Percentiles rank a stretch among this genome's conserved stretches.
These are phyloP conservation scores for Vararia minispora DNA, from an alignment of 768 basidiomycete species.

Conservation along the genomic window DNA sequence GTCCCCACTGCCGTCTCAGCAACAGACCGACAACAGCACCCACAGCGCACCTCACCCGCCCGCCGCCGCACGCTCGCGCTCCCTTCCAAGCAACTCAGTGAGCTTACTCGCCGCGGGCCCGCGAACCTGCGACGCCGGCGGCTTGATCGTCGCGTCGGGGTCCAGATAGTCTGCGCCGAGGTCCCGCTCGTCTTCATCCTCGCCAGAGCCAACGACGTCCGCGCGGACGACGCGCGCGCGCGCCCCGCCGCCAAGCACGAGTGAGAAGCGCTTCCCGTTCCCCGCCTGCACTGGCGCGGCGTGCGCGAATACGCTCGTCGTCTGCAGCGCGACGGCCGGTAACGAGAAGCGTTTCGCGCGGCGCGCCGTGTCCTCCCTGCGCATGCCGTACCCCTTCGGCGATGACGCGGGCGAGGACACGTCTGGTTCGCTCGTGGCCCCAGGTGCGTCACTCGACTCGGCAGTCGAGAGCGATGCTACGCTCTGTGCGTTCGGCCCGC, in stretches of 20 bases:
- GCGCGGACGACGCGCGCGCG: too few species aligned
- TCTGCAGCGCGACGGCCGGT: slow-evolving; percentile 68
- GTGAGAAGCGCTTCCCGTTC: slow-evolving; percentile 43
- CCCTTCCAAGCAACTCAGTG: too few species aligned
- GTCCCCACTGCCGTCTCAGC: too few species aligned
- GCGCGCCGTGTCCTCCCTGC: slow-evolving; percentile 51
- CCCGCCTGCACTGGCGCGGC: slow-evolving; percentile 27
- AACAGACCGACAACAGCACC: too few species aligned
- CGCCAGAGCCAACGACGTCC: too few species aligned
- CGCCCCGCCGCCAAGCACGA: slow-evolving; percentile 40
- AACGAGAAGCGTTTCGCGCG: slow-evolving; percentile 62
- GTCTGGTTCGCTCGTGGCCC: slow-evolving; percentile 6
- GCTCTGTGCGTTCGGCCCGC: slow-evolving; percentile 13
- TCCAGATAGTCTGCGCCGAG: too few species aligned
- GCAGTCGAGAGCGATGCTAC: not conserved
- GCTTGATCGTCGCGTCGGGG: too few species aligned
- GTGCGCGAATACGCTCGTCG: slow-evolving; percentile 56
- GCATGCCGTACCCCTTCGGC: slow-evolving; percentile 14
- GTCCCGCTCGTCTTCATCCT: too few species aligned
- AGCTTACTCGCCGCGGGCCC: too few species aligned
- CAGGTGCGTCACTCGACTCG: slow-evolving; percentile 12
- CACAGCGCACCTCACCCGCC: too few species aligned
- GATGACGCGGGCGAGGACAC: not conserved
- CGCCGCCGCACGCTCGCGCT: too few species aligned
- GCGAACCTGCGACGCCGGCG: too few species aligned